Evolutionary conservation across 495 filamentous ascomycete species (phyloP), one percentile per base, ranked within the genome.

Genomic region (Penicillium riverlandense): DNA sequence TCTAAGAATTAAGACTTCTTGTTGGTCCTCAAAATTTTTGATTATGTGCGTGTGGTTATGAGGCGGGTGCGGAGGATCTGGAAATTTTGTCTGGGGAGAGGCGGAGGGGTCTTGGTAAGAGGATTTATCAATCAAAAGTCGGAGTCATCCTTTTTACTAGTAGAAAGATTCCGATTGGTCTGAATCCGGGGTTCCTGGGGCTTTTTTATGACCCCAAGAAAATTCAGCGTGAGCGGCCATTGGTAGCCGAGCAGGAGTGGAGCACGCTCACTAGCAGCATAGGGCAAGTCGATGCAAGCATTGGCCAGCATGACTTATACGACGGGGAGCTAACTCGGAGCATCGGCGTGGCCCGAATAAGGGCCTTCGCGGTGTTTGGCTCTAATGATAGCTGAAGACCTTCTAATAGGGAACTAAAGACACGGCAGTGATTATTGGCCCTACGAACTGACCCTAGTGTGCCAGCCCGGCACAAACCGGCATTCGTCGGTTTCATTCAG

Each of bases 91-190:
- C 16, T 30, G 16, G 22, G 8, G 6, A 22, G 29, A 43, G 37
- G 33, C 11, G 33, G 35, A 42, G 42, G 46, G 46, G 15, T 4
- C 15, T 16, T 16, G 1, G 48, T 22, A 22, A 43, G 43, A 34
- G 2, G 11, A 35, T 50, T 51, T 46, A 51, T 30, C 52, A 57
- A 54, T 45, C 44, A 11, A 43, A 52, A 14, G 13, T 27, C 29
- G 12, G 38, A 42, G 35, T 39, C 44, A 51, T 51, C 37, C 37
- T 22, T 28, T 41, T 34, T 14, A 28, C 29, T 32, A 34, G 29
- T 46, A 35, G 45, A 52, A 45, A 45, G 2, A 27, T 31, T 48
- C 49, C 43, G 29, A 56, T 53, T 56, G 53, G 53, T 16, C 22
- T 22, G 22, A 22, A 4, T 38, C 43, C 40, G 8, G 16, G 22